Base-by-base conservation (phyloP, 1,284 basidiomycete genomes). In the Tilletia setariae region DNA sequence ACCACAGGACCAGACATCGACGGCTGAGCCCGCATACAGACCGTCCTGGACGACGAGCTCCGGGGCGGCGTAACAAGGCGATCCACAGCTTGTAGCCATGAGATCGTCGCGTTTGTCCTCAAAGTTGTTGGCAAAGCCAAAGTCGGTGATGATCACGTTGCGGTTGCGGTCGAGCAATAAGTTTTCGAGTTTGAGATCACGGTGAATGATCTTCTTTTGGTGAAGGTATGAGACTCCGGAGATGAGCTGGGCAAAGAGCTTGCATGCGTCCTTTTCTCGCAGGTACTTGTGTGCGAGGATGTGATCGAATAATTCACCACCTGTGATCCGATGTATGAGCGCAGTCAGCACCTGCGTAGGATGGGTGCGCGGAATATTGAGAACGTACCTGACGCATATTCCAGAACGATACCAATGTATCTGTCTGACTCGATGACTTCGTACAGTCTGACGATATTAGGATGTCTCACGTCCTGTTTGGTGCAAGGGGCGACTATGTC, bases 341-440 rank as follows among this genome's bases (percentile, higher is more conserved):
- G 64, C n/a, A 3, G 23, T 49, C 47, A 49, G 19, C 19, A 44
- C 16, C 11, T 6, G 23, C 11, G 8, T 3, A 19, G 51, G n/a
- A n/a, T 9, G 35, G 32, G 46, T 35, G 11, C 62, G 21, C n/a
- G 35, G 6, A 40, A 11, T 11, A 4, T 28, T 9, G 16, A 49
- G 4, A 2, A 76, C 85, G 74, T 65, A 85, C 86, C 87, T 0
- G 93, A 94, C 47, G 95, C 96, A 82, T 96, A 98, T 84, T 98
- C 96, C 74, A 99, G 88, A 74, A 99, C 96, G 82, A 99, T 99
- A 49, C 96, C 96, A 77, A 99, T 98, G 85, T 98, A 98, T 84
- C 97, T 97, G 86, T 98, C 95, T 1, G 96, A 98, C 84, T 98
- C 94, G 77, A 99, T 97, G 47, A 98, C 94, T 83, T 99, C 96